A percentile compares a stretch with the other conserved stretches of the same genome.
phyloP scores from a whole-genome alignment of 75 land plant genomes.

The Ceratopteris richardii region DNA sequence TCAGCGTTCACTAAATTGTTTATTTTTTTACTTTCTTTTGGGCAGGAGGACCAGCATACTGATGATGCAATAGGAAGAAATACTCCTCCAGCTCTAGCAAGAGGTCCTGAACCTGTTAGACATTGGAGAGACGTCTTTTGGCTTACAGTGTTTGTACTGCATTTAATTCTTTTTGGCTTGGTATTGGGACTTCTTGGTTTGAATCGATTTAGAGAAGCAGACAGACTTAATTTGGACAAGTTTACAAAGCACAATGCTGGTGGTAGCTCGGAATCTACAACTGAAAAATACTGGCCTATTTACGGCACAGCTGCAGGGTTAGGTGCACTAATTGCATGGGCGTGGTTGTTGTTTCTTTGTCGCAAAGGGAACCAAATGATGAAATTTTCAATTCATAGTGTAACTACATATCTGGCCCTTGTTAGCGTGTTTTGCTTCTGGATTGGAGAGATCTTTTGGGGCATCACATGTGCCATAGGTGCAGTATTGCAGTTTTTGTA shows the following conservation, averaged over 20 bases:
- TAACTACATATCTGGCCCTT: conserved; percentile 82
- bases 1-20: too few species aligned
- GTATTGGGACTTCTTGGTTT: conserved; percentile 54
- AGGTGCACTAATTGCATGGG: conserved; percentile 60
- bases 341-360: conserved; percentile 58
- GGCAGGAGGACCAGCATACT: conserved; percentile 23
- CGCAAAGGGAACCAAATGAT: conserved; percentile 48
- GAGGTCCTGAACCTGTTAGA: conserved; percentile 30
- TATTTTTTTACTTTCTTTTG: neutral
- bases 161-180: conserved; percentile 50
- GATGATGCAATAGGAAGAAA: conserved; percentile 20
- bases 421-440: conserved; percentile 81
- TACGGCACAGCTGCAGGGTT: conserved; percentile 68
- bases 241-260: conserved; percentile 13
- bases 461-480: conserved; percentile 74
- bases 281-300: conserved; percentile 78
- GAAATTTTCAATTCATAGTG: conserved; percentile 68
- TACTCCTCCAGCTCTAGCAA: conserved; percentile 22
- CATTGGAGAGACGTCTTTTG: conserved; percentile 83
- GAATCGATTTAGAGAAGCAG: conserved; percentile 45
- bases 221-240: conserved; percentile 50
- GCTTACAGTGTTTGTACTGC: conserved; percentile 46
- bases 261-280: conserved; percentile 28
- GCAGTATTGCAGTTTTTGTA: conserved; percentile 84
- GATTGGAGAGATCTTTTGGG: conserved; percentile 69